Evolutionary conservation across 2,329 filamentous ascomycete genomes (phyloP).

Genomic region (Endoconidiophora laricicola): DNA sequence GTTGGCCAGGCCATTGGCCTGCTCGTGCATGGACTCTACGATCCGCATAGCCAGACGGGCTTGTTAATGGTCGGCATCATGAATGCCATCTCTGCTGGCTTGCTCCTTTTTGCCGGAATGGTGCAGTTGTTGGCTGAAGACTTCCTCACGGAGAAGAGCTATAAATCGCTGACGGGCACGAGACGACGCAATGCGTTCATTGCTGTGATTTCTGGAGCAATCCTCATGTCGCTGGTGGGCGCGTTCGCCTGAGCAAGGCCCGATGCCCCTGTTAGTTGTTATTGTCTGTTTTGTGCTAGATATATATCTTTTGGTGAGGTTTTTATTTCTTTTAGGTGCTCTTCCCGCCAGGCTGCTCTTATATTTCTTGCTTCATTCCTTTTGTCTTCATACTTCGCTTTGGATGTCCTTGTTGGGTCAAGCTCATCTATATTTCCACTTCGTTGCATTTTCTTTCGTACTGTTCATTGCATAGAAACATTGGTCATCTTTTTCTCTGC

Average conservation of each 20-base stretch:
- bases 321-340: constrained; percentile 15
- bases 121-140: constrained; percentile 77
- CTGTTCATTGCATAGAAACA: background rate
- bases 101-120: constrained; percentile 66
- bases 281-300: background rate
- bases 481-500: background rate
- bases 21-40: constrained; percentile 61
- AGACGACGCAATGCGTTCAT: constrained; percentile 45
- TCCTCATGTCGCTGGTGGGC: constrained; percentile 54
- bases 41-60: constrained; percentile 58
- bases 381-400: too few relatives aligned
- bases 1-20: constrained; percentile 72
- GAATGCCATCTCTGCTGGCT: constrained; percentile 68
- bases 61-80: constrained; percentile 72
- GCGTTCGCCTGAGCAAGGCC: constrained; percentile 42
- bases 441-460: constrained; percentile 3
- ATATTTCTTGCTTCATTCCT: background rate
- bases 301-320: constrained; percentile 1
- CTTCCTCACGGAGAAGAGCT: constrained; percentile 62
- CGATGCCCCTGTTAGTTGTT: background rate
- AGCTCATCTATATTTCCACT: background rate
- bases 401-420: too few relatives aligned
- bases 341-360: background rate
- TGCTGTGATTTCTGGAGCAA: constrained; percentile 45
- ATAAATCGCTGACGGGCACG: constrained; percentile 45